phyloP scores from a whole-genome alignment of 768 basidiomycete species.

The Auriscalpium orientale region DNA sequence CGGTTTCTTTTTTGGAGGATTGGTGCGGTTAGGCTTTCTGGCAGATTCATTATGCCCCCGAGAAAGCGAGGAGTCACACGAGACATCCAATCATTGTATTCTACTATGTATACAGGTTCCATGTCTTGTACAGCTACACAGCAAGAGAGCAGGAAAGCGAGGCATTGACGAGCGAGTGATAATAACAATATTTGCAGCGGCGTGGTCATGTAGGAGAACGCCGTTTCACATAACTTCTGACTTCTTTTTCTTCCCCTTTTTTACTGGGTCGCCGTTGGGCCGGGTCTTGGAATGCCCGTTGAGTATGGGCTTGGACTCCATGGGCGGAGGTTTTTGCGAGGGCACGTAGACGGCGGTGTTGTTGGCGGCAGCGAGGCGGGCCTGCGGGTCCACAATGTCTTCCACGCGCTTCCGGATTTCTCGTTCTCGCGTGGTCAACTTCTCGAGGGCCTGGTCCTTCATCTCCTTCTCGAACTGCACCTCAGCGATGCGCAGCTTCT shows the following conservation, averaged over 20 bases:
- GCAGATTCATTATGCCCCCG: constrained; percentile 33
- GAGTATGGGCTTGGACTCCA: constrained; percentile 16
- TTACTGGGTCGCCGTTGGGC: constrained; percentile 12
- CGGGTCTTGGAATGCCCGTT: constrained; percentile 23
- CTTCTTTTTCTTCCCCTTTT: constrained; percentile 17
- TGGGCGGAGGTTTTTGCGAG: constrained; percentile 13
- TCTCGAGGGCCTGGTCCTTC: constrained; percentile 58
- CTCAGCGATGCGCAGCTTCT: constrained; percentile 65
- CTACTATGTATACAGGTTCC: constrained; percentile 24
- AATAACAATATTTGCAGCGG: background rate
- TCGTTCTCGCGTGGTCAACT: constrained; percentile 67
- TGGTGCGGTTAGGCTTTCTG: constrained; percentile 15
- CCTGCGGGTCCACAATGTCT: constrained; percentile 41
- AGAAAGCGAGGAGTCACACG: constrained; percentile 10
- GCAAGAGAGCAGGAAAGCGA: background rate
- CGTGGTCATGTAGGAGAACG: too few relatives aligned
- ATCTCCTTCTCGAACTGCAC: constrained; percentile 69
- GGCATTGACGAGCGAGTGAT: constrained; percentile 18
- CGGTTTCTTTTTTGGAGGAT: constrained; percentile 1
- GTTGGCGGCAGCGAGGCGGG: constrained; percentile 3
- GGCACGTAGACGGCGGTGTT: constrained; percentile 1
- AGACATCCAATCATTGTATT: constrained; percentile 12
- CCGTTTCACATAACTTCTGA: background rate
- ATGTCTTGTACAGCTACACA: constrained; percentile 13
- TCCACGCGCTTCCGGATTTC: constrained; percentile 74